Evolutionary conservation across 306 rosid genomes (phyloP).

Genomic region (Nissolia schottii): DNA sequence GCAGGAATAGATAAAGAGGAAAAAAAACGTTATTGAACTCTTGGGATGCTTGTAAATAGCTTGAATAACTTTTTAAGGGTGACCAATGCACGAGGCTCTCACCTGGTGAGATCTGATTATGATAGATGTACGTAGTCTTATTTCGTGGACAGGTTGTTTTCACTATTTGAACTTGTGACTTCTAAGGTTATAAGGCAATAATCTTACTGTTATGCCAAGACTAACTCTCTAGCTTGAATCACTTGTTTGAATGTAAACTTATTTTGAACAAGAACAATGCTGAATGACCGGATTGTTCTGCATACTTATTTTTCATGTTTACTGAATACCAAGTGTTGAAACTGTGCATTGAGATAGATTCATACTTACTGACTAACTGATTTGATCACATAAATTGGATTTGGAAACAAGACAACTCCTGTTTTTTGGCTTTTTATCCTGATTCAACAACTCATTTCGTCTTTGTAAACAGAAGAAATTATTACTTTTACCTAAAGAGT

Average conservation of each 20-base stretch:
- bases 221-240: too few relatives aligned
- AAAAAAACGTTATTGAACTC: neutral
- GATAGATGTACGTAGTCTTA: too few relatives aligned
- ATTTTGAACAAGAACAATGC: neutral
- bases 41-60: neutral
- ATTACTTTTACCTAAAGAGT: neutral
- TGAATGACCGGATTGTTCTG: neutral
- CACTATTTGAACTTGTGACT: too few relatives aligned
- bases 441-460: neutral
- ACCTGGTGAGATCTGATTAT: too few relatives aligned
- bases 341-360: neutral
- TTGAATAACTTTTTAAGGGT: conserved; percentile 15
- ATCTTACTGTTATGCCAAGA: too few relatives aligned
- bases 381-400: neutral
- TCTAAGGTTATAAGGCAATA: too few relatives aligned
- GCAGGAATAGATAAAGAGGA: conserved; percentile 3
- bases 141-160: too few relatives aligned
- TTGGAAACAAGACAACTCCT: too few relatives aligned
- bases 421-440: too few relatives aligned
- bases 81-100: too few relatives aligned
- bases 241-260: neutral
- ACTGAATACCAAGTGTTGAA: neutral
- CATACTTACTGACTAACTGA: neutral
- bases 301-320: neutral
- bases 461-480: neutral